Evolutionary conservation across 345 rosid genomes (phyloP).

Genomic region (Jatropha curcas): DNA sequence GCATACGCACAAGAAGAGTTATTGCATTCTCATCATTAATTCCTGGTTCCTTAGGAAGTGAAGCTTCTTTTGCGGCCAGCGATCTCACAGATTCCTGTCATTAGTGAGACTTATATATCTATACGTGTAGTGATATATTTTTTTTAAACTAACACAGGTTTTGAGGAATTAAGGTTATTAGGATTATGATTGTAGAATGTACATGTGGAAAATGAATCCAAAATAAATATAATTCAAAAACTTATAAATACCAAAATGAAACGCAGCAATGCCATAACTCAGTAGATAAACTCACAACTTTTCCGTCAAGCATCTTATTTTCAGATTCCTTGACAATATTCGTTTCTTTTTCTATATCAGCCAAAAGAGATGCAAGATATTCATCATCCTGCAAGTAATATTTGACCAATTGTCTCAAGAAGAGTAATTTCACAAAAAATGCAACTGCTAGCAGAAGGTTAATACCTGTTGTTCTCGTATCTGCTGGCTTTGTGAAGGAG

Average conservation of each 20-base stretch:
- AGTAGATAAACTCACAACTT: slow-evolving; percentile 22
- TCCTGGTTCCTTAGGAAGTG: slow-evolving; percentile 64
- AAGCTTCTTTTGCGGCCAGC: slow-evolving; percentile 37
- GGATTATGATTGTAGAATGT: too few relatives aligned
- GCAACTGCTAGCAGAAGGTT: neutral
- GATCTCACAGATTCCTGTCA: slow-evolving; percentile 45
- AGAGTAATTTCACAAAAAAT: slow-evolving; percentile 7
- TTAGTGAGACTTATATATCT: neutral
- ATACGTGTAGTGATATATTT: too few relatives aligned
- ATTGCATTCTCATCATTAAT: slow-evolving; percentile 56
- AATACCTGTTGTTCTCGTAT: slow-evolving; percentile 44
- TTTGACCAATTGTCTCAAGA: slow-evolving; percentile 4
- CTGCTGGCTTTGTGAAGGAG: too few relatives aligned
- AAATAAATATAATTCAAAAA: neutral
- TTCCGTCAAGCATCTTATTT: slow-evolving; percentile 29
- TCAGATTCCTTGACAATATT: slow-evolving; percentile 35
- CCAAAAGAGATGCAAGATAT: slow-evolving; percentile 41
- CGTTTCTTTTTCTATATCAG: slow-evolving; percentile 45
- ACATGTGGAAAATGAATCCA: neutral
- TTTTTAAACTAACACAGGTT: too few relatives aligned
- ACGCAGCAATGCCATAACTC: neutral
- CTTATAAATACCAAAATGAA: neutral
- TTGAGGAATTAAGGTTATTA: too few relatives aligned
- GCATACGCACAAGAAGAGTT: slow-evolving; percentile 68
- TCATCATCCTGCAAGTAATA: slow-evolving; percentile 41